Evolutionary conservation across 2,329 filamentous ascomycete species (phyloP), one percentile per base, ranked within the genome.

Genomic region (Akanthomyces uredinophilus): DNA sequence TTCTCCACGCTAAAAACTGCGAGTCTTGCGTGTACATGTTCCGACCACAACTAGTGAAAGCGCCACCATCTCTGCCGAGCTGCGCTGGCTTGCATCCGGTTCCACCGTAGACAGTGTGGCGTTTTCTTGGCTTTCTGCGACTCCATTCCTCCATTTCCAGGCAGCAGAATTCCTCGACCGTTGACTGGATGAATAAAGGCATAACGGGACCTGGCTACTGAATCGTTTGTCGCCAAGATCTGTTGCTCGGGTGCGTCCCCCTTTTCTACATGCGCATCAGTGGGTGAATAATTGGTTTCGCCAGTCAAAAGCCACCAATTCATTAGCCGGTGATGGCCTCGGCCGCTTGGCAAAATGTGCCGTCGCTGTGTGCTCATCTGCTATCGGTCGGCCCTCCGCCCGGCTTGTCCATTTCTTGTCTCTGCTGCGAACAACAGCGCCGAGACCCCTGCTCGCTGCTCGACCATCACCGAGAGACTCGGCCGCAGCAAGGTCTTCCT

Each of bases 151-250:
- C 47, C 47, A 60, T 37, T 44, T 52, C 37, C 49, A 60, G 57
- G 57, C 57, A 60, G 24, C 49, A 60, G 57, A 46, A 60, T 60
- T 60, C 47, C 29, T 35, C 4, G 4, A n/a, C 5, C 29, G 35
- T 7, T 60, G 47, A 49, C 32, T 58, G 55, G 44, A 60, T 32
- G 39, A 18, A 35, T 8, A 1, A 7, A 14, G 18, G 16, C 11
- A 1, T n/a, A 4, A 16, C 32, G 32, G 32, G 32, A 35, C 5
- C 18, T 18, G 39, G 54, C 20, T 16, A 11, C 51, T 39, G 51
- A n/a, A 24, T 53, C 51, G 16, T 39, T 35, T 16, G 51, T 41
- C n/a, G 50, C 32, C 32, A 53, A 27, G 46, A 39, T 39, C 37
- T 10, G 37, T n/a, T n/a, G n/a, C n/a, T n/a, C n/a, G n/a, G n/a